Conservation (phyloP, 352 stramenopile species). For the Globisporangium barbulae region DNA sequence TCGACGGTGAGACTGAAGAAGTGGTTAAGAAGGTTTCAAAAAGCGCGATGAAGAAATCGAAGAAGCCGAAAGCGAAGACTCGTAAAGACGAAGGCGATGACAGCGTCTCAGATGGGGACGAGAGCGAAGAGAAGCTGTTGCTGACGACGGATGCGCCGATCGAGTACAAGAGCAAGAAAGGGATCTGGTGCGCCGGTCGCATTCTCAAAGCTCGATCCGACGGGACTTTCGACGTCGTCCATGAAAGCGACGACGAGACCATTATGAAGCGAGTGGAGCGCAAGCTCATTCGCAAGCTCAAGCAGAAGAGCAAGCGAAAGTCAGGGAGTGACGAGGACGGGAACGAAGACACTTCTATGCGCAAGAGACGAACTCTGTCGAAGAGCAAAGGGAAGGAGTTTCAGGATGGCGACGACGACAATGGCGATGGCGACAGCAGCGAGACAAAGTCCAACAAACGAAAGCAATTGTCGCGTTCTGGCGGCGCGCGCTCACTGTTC, state of each 20-base stretch:
- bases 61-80: slow-evolving; percentile 13
- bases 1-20: slow-evolving; percentile 27
- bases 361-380: slow-evolving; percentile 20
- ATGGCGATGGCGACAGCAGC: slow-evolving; percentile 4
- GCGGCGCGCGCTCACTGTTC: slow-evolving; percentile 14
- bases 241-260: slow-evolving; percentile 38
- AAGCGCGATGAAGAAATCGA: slow-evolving; percentile 18
- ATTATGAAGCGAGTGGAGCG: slow-evolving; percentile 29
- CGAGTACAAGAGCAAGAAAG: slow-evolving; percentile 38
- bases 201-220: slow-evolving; percentile 37
- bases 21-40: slow-evolving; percentile 29
- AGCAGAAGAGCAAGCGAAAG: slow-evolving; percentile 13
- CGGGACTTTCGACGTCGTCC: slow-evolving; percentile 42
- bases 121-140: slow-evolving; percentile 15
- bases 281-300: slow-evolving; percentile 22
- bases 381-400: slow-evolving; percentile 18
- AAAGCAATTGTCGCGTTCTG: neutral
- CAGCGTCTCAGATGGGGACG: slow-evolving; percentile 14
- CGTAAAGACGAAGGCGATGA: slow-evolving; percentile 14
- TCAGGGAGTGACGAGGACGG: neutral
- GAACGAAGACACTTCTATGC: slow-evolving; percentile 21
- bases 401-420: slow-evolving; percentile 17
- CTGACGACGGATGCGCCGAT: slow-evolving; percentile 28
- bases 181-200: slow-evolving; percentile 29
- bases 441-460: neutral